Base-by-base conservation (phyloP, 2,329 filamentous ascomycete genomes). In the Thermothelomyces thermophilus region DNA sequence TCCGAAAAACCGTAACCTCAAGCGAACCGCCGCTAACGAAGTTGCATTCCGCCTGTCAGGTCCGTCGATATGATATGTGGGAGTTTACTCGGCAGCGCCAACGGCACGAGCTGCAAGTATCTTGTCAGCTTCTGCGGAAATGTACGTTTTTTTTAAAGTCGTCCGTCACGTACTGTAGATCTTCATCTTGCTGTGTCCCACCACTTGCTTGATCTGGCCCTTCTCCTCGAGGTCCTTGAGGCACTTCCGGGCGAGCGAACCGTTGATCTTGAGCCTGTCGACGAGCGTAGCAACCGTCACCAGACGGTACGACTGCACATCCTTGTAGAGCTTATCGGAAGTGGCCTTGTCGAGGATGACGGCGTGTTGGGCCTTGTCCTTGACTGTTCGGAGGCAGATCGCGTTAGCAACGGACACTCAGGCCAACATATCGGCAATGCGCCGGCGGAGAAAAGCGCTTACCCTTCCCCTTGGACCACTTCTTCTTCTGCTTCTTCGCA, bases 351-450 rank as follows among this genome's bases (percentile, higher is more conserved):
- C 93, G 77, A 98, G 89, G 71, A 97, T 82, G 76, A 98, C 93
- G 75, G 87, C 88, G 84, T 98, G 93, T 75, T 97, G 87, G 77
- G 93, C 91, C 90, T 98, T 98, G 84, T 98, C 93, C 93, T 98
- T 98, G 82, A 98, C 93, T 68, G 57, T 54, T 34, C 13, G 6
- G 33, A 16, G 6, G 43, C 16, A 41, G 22, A 19, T 31, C 39
- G 33, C 19, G 54, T 60, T 48, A 59, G 57, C 54, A 31, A 35
- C 24, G 37, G 53, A 45, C 36, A 36, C 13, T 24, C 19, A 22
- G 46, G 41, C 33, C 40, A 28, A 35, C 35, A 51, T 35, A 39
- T 52, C 46, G 19, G 24, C 28, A 47, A 39, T 48, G 22, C 45
- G 43, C 47, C 22, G 42, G 30, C 31, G 33, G 48, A 30, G 39